These are phyloP conservation scores for Castanospermum australe DNA, from an alignment of 306 rosid genomes.

Conservation along the genomic window DNA sequence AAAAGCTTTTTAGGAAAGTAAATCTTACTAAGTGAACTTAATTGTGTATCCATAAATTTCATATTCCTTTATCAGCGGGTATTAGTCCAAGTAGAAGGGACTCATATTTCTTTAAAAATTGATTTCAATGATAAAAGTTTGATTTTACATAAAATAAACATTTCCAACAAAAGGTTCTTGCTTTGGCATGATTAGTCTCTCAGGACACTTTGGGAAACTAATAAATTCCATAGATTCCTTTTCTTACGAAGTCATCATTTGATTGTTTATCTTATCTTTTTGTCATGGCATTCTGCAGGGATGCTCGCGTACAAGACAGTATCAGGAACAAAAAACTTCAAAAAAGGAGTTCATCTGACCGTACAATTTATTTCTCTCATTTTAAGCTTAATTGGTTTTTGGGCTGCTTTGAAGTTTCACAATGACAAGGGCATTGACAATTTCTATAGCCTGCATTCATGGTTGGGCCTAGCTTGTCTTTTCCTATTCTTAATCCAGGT, in stretches of 20 bases:
- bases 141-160: too few species aligned
- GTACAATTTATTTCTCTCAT: constrained; percentile 67
- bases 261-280: not conserved
- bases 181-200: not conserved
- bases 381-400: constrained; percentile 74
- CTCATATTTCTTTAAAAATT: too few species aligned
- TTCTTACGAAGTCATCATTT: not conserved
- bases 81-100: too few species aligned
- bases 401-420: constrained; percentile 99
- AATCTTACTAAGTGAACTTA: too few species aligned
- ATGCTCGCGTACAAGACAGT: constrained; percentile 90
- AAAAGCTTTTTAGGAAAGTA: too few species aligned
- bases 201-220: not conserved
- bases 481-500: constrained; percentile 85
- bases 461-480: constrained; percentile 89
- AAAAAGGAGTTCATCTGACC: constrained; percentile 73
- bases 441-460: constrained; percentile 96
- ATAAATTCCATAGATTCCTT: not conserved
- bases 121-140: too few species aligned
- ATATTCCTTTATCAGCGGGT: too few species aligned
- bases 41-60: too few species aligned
- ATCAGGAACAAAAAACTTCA: constrained; percentile 78
- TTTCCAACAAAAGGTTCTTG: not conserved
- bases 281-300: constrained; percentile 48
- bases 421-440: constrained; percentile 91